Base-by-base conservation (phyloP, 805 yeast species). In the Cyberlindnera meyerae region DNA sequence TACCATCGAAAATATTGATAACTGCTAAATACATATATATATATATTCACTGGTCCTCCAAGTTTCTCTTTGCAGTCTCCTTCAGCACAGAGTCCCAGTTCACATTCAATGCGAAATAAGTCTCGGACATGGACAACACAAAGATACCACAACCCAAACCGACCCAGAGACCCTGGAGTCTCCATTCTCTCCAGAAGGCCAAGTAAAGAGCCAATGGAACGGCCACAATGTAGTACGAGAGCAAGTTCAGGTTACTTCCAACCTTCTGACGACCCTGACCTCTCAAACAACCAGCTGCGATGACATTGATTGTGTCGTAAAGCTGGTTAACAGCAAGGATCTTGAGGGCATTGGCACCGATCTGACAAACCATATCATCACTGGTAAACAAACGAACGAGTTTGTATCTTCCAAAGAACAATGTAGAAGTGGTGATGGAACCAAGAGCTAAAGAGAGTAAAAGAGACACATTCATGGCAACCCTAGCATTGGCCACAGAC, bases 201-300 rank as follows among this genome's bases (percentile, higher is more conserved):
- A 83, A 61, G 14, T 70, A 48, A 21, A 77, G 61, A 0, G 86
- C 82, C 25, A 79, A 46, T 0, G 94, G 94, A 27, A 83, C 64
- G 1, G 86, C 89, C 43, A 82, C 61, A 4, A 71, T 66, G 56
- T 85, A 85, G 59, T 85, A 85, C 0, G 80, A 73, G n/a, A 81
- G 52, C 31, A 85, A 64, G 49, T 83, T 85, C 34, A 84, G 63
- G 11, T 73, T 46, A 0, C 90, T 86, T 3, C 94, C 94, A 31
- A 82, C 67, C 32, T 69, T 71, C 55, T 85, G 95, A 31, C 78
- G 62, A 0, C 90, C 95, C 55, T 81, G 80, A 2, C 88, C 88
- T 42, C 95, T 63, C 40, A 85, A 61, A 24, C 80, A 69, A 1
- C 89, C 93, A 28, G 82, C 77, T 3, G 86, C 78, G 13, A 82